These are phyloP conservation scores for Spathaspora jeffriesii DNA, from an alignment of 1,139 yeast genomes.

Conservation along the genomic window DNA sequence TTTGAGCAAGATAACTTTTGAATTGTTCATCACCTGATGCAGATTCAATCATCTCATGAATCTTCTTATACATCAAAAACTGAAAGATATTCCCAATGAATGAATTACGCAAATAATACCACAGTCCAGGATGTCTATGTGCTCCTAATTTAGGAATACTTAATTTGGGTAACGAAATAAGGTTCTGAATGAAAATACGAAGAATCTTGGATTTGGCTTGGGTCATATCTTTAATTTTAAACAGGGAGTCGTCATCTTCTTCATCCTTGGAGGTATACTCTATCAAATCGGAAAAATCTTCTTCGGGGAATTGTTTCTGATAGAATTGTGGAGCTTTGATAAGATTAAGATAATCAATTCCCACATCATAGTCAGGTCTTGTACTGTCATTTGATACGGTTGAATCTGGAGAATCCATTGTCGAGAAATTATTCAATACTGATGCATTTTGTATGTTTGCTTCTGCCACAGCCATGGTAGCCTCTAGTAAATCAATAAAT, in stretches of 20 bases:
- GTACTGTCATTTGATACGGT: constrained; percentile 2
- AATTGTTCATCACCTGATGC: constrained; percentile 12
- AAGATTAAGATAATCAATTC: constrained; percentile 24
- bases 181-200: constrained; percentile 24
- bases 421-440: constrained; percentile 4
- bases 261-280: constrained; percentile 14
- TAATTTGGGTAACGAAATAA: constrained; percentile 32
- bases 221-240: constrained; percentile 16
- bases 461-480: constrained; percentile 20
- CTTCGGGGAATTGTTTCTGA: constrained; percentile 29
- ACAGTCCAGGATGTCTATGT: constrained; percentile 45
- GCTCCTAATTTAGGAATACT: constrained; percentile 37
- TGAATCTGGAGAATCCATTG: constrained; percentile 12
- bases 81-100: constrained; percentile 40
- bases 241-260: constrained; percentile 14
- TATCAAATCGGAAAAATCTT: constrained; percentile 32
- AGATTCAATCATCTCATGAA: constrained; percentile 21
- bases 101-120: constrained; percentile 42
- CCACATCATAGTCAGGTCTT: constrained; percentile 10
- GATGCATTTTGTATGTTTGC: constrained; percentile 3
- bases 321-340: constrained; percentile 31
- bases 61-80: constrained; percentile 36
- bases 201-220: constrained; percentile 24
- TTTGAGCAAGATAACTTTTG: constrained; percentile 7
- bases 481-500: constrained; percentile 24